These are phyloP conservation scores for Schizochytrium sp. DNA, from an alignment of 108 stramenopile species.

Conservation along the genomic window DNA sequence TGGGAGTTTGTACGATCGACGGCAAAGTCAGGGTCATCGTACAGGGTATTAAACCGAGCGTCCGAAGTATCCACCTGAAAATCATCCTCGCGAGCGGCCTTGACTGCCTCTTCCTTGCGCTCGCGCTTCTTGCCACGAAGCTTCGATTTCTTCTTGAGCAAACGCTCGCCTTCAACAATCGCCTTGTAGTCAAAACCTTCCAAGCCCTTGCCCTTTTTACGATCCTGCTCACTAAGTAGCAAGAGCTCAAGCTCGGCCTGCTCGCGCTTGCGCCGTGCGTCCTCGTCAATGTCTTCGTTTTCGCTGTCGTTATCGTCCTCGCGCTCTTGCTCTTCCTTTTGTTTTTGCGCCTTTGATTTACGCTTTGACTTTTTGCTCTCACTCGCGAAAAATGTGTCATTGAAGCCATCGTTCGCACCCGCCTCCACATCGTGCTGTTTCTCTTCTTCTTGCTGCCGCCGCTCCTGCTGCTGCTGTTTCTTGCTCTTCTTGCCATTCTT, in stretches of 20 bases:
- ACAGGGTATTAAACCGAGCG: neutral
- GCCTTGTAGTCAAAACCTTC: slow-evolving; percentile 1
- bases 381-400: neutral
- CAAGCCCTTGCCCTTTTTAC: neutral
- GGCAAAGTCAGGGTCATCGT: neutral
- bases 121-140: neutral
- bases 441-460: neutral
- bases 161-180: neutral
- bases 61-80: neutral
- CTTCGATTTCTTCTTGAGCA: neutral
- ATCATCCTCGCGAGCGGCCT: neutral
- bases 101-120: neutral
- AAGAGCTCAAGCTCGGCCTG: neutral
- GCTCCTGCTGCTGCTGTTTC: neutral
- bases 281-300: neutral
- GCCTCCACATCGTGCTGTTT: neutral
- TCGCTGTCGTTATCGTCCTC: neutral
- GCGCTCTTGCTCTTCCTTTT: too few species aligned
- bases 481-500: neutral
- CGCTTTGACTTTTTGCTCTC: neutral
- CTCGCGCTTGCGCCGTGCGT: neutral
- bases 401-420: neutral
- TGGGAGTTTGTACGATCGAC: slow-evolving; percentile 1
- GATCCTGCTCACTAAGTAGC: neutral
- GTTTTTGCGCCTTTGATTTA: neutral